phyloP scores from a whole-genome alignment of 176 grass and related monocot species.

The Cenchrus purpureus region DNA sequence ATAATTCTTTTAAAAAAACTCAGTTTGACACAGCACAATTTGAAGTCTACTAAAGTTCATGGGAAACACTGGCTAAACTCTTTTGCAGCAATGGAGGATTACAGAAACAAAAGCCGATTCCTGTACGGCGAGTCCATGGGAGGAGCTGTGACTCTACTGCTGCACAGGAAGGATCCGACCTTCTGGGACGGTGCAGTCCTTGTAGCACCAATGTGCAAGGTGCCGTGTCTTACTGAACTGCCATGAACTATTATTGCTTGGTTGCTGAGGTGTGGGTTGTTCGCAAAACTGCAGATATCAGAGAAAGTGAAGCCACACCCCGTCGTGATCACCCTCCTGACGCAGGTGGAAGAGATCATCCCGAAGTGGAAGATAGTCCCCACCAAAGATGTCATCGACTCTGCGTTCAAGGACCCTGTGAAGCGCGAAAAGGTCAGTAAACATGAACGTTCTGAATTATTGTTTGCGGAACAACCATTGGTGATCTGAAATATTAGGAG shows the following conservation, averaged over 20 bases:
- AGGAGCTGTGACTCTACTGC: slow-evolving; percentile 65
- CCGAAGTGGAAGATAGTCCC: slow-evolving; percentile 96
- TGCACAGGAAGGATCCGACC: slow-evolving; percentile 75
- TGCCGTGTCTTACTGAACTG: slow-evolving; percentile 15
- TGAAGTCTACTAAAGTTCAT: background rate
- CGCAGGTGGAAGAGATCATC: slow-evolving; percentile 87
- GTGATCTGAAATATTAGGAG: background rate
- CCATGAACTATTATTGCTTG: background rate
- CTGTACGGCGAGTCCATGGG: slow-evolving; percentile 97
- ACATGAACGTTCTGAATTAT: background rate
- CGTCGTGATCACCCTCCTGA: slow-evolving; percentile 70
- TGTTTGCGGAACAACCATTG: background rate
- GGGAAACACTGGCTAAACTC: background rate
- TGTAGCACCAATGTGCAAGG: slow-evolving; percentile 94
- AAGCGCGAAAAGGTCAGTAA: slow-evolving; percentile 71
- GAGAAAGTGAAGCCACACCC: slow-evolving; percentile 87
- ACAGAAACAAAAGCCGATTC: slow-evolving; percentile 76
- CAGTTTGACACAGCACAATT: background rate
- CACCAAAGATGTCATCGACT: slow-evolving; percentile 84
- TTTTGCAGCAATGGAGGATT: slow-evolving; percentile 53
- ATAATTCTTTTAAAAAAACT: too few relatives aligned
- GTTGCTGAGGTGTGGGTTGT: background rate
- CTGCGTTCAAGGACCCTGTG: slow-evolving; percentile 81
- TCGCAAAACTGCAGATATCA: slow-evolving; percentile 58
- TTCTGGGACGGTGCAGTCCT: slow-evolving; percentile 92